Evolutionary conservation across 768 basidiomycete genomes (phyloP).

Genomic region (Pulveroboletus frians): DNA sequence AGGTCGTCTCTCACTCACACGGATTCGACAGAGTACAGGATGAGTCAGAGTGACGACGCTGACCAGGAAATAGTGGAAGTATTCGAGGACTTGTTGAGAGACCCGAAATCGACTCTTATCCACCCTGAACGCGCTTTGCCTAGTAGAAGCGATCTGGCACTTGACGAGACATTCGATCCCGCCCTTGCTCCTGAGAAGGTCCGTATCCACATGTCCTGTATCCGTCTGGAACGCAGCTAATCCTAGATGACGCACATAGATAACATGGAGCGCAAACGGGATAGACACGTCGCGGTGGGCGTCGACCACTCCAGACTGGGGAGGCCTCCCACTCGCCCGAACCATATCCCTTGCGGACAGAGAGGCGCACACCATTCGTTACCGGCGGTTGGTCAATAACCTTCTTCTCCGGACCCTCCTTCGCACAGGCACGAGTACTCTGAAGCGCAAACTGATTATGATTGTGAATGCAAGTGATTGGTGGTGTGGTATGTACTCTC

Average conservation of each 20-base stretch:
- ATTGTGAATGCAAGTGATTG: neutral
- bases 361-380: conserved; percentile 1
- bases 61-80: neutral
- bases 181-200: conserved; percentile 4
- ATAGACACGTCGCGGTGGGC: neutral
- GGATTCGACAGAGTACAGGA: neutral
- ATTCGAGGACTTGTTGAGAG: neutral
- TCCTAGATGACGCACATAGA: neutral
- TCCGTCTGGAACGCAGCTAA: neutral
- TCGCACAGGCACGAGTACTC: neutral
- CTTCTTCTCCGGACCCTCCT: conserved; percentile 1
- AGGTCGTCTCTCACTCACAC: neutral
- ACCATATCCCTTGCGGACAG: neutral
- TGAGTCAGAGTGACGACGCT: neutral
- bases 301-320: conserved; percentile 4
- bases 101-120: neutral
- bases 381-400: neutral
- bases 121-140: neutral
- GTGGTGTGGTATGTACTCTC: conserved; percentile 13
- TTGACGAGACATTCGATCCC: neutral
- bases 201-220: neutral
- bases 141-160: neutral
- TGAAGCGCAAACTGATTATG: neutral
- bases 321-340: neutral
- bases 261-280: neutral